Base-by-base conservation (phyloP, 192 early-diverging fungal species). In the Coemansia sp. region DNA sequence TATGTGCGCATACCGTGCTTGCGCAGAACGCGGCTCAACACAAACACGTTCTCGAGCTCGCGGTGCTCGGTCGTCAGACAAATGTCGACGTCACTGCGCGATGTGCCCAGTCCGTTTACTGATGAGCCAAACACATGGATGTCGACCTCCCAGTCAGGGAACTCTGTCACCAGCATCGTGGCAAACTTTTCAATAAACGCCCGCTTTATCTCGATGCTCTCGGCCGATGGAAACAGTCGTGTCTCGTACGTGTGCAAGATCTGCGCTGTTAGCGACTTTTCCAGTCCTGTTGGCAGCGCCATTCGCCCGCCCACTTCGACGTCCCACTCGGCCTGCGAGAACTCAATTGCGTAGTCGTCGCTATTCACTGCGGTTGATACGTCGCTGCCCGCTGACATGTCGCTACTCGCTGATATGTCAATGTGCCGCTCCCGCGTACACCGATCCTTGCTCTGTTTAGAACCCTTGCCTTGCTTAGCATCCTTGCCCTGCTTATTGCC, bases 111-210 rank as follows among this genome's bases (percentile, higher is more conserved):
- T 40, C 90, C 89, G 76, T 95, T 97, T 31, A 91, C 87, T 0
- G 93, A 91, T 5, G 95, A 96, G 83, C 95, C 95, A 86, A 98
- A 98, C 21, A 94, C 75, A 72, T 96, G 88, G 3, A 87, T 90
- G 34, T 83, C 83, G 36, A 96, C 87, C 34, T 90, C 83, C 57
- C 83, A 82, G 53, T 81, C 86, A 6, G 93, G 95, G 85, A 89
- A 98, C 82, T 96, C 94, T 6, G 44, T 57, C 21, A 87, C 82
- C 65, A 98, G 63, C 10, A 98, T 87, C 4, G 71, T 63, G 23
- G 95, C 87, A 58, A 98, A 86, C 73, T 96, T 96, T 11, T 83
- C 73, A 21, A 94, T 85, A 72, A 95, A 88, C 40, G 78, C 56
- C 20, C 74, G 76, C 57, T 92, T 83, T 26, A 83, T 65, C 42